These are phyloP conservation scores for Stemphylium vesicarium DNA, from an alignment of 2,329 filamentous ascomycete genomes.

Conservation along the genomic window DNA sequence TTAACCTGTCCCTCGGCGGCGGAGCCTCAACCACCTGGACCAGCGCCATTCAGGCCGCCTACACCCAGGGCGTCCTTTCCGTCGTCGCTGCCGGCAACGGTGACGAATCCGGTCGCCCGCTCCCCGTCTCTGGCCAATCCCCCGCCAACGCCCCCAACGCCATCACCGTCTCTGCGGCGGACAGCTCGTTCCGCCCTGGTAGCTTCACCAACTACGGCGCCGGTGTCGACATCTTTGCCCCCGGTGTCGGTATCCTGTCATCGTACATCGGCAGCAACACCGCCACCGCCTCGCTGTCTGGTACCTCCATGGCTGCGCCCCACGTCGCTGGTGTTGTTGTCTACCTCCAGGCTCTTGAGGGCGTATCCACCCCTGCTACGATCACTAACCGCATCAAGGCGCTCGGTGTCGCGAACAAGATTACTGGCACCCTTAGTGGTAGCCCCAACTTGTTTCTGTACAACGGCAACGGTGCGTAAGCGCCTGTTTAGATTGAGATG, in stretches of 20 bases:
- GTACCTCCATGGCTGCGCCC: conserved; percentile 9
- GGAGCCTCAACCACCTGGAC: conserved; percentile 28
- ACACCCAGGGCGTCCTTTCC: conserved; percentile 34
- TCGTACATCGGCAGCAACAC: conserved; percentile 47
- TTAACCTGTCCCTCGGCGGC: conserved; percentile 29
- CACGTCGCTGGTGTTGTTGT: background rate
- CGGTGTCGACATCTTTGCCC: conserved; percentile 42
- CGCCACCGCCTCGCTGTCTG: conserved; percentile 9
- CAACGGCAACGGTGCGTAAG: conserved; percentile 12
- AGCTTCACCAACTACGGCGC: conserved; percentile 24
- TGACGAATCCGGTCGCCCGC: conserved; percentile 25
- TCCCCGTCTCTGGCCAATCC: conserved; percentile 27
- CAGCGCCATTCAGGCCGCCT: conserved; percentile 31
- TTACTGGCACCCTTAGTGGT: conserved; percentile 14
- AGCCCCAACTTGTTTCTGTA: conserved; percentile 25
- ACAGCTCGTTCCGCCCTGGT: conserved; percentile 11
- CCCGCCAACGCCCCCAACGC: conserved; percentile 39
- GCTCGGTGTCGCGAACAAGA: conserved; percentile 16
- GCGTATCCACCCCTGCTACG: conserved; percentile 18
- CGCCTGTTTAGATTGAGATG: no score
- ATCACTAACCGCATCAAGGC: conserved; percentile 17
- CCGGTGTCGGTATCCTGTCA: conserved; percentile 46
- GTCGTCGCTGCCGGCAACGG: conserved; percentile 39
- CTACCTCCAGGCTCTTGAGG: conserved; percentile 28
- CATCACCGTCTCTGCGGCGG: conserved; percentile 38